These are phyloP conservation scores for Gaultheria prostrata DNA, from an alignment of 148 eudicot genomes.

Conservation along the genomic window DNA sequence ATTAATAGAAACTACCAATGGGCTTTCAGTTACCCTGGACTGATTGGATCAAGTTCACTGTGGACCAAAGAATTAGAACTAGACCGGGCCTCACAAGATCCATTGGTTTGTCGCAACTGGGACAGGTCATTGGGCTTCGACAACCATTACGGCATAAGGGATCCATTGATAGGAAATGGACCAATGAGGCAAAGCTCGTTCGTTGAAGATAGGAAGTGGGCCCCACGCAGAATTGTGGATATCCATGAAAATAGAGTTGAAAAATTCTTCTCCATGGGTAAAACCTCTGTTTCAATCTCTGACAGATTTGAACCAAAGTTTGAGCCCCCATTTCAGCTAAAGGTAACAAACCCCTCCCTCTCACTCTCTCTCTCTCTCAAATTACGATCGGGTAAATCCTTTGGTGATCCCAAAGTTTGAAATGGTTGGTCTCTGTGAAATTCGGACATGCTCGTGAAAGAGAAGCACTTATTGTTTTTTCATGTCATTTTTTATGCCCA, in stretches of 20 bases:
- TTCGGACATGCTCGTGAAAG: too few species aligned
- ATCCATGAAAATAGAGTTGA: slow-evolving; percentile 12
- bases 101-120: background rate
- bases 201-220: slow-evolving; percentile 38
- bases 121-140: background rate
- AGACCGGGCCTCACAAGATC: background rate
- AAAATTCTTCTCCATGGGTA: background rate
- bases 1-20: slow-evolving; percentile 11
- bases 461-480: too few species aligned
- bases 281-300: background rate
- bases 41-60: slow-evolving; percentile 6
- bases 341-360: slow-evolving; percentile 13
- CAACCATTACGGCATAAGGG: background rate
- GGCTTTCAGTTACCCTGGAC: background rate
- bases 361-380: background rate
- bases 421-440: too few species aligned
- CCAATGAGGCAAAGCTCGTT: slow-evolving; percentile 27
- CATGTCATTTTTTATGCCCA: too few species aligned
- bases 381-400: too few species aligned
- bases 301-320: background rate
- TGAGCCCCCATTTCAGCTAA: slow-evolving; percentile 8
- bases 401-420: too few species aligned
- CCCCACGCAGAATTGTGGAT: slow-evolving; percentile 13
- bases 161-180: background rate
- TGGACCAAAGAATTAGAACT: slow-evolving; percentile 13